phyloP scores from a whole-genome alignment of 176 grass and related monocot species.

The Elaeis guineensis region DNA sequence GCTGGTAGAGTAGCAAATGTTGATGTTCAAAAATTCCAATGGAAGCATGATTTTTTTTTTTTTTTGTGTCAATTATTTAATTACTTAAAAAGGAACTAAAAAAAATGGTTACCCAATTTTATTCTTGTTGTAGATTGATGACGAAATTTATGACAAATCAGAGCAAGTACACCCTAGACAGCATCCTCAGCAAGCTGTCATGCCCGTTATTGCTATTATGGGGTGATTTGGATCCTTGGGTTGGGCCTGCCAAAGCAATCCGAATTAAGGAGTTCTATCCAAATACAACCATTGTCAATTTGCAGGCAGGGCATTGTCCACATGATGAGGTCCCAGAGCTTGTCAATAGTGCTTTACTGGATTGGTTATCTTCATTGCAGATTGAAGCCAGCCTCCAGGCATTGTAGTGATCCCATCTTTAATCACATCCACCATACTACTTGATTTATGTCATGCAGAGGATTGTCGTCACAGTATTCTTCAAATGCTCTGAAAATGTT shows the following conservation, averaged over 20 bases:
- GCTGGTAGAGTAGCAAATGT: too few relatives aligned
- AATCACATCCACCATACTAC: background rate
- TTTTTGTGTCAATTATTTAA: too few relatives aligned
- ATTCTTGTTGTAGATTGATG: conserved; percentile 42
- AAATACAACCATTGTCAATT: conserved; percentile 54
- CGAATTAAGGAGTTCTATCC: conserved; percentile 78
- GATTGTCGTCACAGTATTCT: too few relatives aligned
- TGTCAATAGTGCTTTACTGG: conserved; percentile 57
- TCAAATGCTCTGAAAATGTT: too few relatives aligned
- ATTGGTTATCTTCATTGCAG: conserved; percentile 54
- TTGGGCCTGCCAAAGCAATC: conserved; percentile 60
- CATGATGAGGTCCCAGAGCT: conserved; percentile 94
- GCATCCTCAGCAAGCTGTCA: conserved; percentile 48
- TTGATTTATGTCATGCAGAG: too few relatives aligned
- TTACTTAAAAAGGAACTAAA: too few relatives aligned
- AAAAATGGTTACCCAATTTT: background rate
- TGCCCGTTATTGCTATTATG: conserved; percentile 87
- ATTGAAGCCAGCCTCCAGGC: conserved; percentile 36
- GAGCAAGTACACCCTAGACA: conserved; percentile 81
- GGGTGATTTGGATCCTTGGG: conserved; percentile 90
- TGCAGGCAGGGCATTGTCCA: conserved; percentile 85
- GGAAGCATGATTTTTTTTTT: too few relatives aligned
- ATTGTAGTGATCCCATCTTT: conserved; percentile 20
- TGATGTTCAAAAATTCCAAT: too few relatives aligned
- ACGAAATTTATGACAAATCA: conserved; percentile 89